Conservation (phyloP, 129 eudicot species). For the Lactuca sativa region DNA sequence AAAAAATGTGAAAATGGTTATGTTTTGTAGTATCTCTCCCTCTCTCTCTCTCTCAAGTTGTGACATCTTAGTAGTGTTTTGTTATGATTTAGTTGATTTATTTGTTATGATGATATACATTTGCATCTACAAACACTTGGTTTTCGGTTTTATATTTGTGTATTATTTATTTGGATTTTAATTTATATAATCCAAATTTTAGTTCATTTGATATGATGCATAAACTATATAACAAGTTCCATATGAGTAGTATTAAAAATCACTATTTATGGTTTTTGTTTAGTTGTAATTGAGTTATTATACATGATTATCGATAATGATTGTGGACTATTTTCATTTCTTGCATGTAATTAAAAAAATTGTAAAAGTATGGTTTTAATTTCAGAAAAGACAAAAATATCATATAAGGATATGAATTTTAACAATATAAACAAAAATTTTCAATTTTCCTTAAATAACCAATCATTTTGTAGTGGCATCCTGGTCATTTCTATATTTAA, state of each 20-base stretch:
- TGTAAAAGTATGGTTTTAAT: too few species aligned
- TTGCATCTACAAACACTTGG: constrained; percentile 38
- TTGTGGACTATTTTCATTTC: too few species aligned
- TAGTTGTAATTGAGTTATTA: too few species aligned
- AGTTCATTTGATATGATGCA: background rate
- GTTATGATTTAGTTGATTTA: constrained; percentile 42
- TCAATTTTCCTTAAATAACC: too few species aligned
- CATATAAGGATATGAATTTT: too few species aligned
- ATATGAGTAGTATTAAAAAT: too few species aligned
- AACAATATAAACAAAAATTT: too few species aligned
- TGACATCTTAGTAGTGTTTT: constrained; percentile 22
- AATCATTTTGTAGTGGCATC: too few species aligned
- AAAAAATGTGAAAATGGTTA: constrained; percentile 19
- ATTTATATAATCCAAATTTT: constrained; percentile 31
- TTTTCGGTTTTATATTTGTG: constrained; percentile 29
- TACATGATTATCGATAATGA: too few species aligned
- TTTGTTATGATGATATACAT: constrained; percentile 36
- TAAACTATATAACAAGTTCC: background rate
- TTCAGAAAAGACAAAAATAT: too few species aligned
- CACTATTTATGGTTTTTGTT: background rate
- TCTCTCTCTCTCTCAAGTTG: constrained; percentile 22
- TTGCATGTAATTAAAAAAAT: too few species aligned
- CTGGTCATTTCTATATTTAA: too few species aligned
- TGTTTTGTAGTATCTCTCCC: constrained; percentile 43
- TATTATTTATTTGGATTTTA: constrained; percentile 38